Evolutionary conservation across 2,329 filamentous ascomycete species (phyloP).

Genomic region (Hypoxylon rubiginosum): DNA sequence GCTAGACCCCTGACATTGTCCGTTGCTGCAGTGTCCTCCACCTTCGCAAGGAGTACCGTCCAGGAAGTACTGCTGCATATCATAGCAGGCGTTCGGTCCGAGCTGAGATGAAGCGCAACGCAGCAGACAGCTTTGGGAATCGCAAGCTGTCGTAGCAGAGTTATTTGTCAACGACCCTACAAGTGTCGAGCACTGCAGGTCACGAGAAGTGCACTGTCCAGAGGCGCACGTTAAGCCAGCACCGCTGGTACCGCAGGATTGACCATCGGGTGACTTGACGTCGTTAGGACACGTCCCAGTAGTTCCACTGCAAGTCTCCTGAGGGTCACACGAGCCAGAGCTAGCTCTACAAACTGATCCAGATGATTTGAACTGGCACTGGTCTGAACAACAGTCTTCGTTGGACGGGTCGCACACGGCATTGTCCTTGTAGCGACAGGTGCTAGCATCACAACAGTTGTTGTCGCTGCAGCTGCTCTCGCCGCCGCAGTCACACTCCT

Average conservation of each 20-base stretch:
- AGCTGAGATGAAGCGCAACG: slow-evolving; percentile 81
- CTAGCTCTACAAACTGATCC: slow-evolving; percentile 83
- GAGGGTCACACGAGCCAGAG: slow-evolving; percentile 85
- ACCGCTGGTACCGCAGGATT: slow-evolving; percentile 75
- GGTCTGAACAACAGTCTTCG: slow-evolving; percentile 81
- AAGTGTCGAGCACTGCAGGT: slow-evolving; percentile 87
- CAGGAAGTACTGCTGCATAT: slow-evolving; percentile 89
- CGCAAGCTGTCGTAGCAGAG: slow-evolving; percentile 86
- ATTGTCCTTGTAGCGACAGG: slow-evolving; percentile 83
- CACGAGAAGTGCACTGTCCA: slow-evolving; percentile 93
- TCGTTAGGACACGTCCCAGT: slow-evolving; percentile 82
- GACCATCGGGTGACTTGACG: slow-evolving; percentile 75
- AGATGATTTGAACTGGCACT: slow-evolving; percentile 76
- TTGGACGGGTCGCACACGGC: slow-evolving; percentile 86
- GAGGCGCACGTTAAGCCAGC: slow-evolving; percentile 81
- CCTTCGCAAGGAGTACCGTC: slow-evolving; percentile 89
- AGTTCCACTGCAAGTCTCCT: slow-evolving; percentile 84
- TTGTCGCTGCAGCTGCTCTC: slow-evolving; percentile 78
- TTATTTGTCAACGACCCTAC: slow-evolving; percentile 80
- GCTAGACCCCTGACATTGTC: slow-evolving; percentile 79
- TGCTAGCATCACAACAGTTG: slow-evolving; percentile 84
- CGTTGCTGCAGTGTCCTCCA: slow-evolving; percentile 83
- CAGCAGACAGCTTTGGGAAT: slow-evolving; percentile 78
- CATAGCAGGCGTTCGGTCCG: slow-evolving; percentile 74
- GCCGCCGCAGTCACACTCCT: slow-evolving; percentile 97